Conservation (phyloP, 176 grass and related monocot species). For the Bolboschoenus planiculmis region DNA sequence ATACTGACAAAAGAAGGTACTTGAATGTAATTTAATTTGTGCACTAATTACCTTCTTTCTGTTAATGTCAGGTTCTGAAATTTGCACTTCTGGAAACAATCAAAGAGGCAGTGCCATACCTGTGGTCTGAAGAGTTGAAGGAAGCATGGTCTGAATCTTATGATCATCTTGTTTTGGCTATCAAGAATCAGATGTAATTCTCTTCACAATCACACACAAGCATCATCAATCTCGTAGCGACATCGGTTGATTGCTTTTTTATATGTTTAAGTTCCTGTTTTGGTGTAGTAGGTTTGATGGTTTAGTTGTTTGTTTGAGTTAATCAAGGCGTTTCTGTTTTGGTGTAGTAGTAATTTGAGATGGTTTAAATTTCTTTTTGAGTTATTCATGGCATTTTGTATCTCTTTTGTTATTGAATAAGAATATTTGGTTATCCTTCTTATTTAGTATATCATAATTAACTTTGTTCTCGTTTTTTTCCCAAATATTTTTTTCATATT, state of each 20-base stretch:
- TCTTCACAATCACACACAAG: not conserved
- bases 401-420: not conserved
- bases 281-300: not conserved
- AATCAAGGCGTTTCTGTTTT: not conserved
- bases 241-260: not conserved
- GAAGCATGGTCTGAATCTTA: slow-evolving; percentile 34
- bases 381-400: no score
- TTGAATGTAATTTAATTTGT: no score
- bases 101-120: slow-evolving; percentile 56
- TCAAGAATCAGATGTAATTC: slow-evolving; percentile 61
- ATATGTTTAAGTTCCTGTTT: not conserved
- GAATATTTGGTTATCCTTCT: not conserved
- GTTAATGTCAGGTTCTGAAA: slow-evolving; percentile 41
- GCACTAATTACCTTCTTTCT: not conserved
- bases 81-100: slow-evolving; percentile 67
- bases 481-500: no score
- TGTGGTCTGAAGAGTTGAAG: slow-evolving; percentile 60
- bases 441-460: no score
- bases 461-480: no score
- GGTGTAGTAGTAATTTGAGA: no score
- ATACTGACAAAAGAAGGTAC: no score
- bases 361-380: no score
- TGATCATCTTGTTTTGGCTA: slow-evolving; percentile 58
- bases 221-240: not conserved
- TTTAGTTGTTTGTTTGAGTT: not conserved